phyloP scores from a whole-genome alignment of 768 basidiomycete species.

The Xerocomellus intermedius region DNA sequence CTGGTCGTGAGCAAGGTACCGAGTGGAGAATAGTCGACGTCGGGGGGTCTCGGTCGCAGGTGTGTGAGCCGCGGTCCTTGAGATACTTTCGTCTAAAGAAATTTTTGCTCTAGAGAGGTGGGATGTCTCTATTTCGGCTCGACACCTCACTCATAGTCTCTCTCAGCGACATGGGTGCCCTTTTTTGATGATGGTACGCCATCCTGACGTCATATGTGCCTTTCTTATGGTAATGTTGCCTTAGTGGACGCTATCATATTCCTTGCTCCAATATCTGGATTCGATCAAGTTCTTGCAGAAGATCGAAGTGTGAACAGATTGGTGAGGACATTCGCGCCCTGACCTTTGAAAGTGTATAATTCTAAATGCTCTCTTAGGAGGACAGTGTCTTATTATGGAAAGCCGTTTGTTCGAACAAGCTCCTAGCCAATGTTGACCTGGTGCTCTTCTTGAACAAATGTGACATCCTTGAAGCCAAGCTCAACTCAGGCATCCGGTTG shows the following conservation, averaged over 20 bases:
- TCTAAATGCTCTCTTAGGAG: conserved; percentile 43
- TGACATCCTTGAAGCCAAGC: conserved; percentile 68
- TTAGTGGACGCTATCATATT: conserved; percentile 52
- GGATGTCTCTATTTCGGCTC: conserved; percentile 17
- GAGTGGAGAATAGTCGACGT: conserved; percentile 58
- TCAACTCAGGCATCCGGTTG: conserved; percentile 60
- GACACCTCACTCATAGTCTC: conserved; percentile 10
- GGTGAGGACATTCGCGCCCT: conserved; percentile 27
- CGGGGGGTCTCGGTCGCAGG: conserved; percentile 52
- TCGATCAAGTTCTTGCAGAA: conserved; percentile 53
- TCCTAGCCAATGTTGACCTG: conserved; percentile 68
- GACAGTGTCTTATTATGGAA: conserved; percentile 79
- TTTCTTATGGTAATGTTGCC: neutral
- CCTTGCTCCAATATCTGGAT: conserved; percentile 57
- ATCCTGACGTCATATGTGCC: neutral
- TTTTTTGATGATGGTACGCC: conserved; percentile 51
- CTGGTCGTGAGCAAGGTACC: conserved; percentile 47
- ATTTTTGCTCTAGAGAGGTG: conserved; percentile 31
- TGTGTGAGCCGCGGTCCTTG: conserved; percentile 24
- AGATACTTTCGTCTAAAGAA: conserved; percentile 3
- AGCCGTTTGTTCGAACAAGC: conserved; percentile 65
- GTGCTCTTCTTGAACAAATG: conserved; percentile 84
- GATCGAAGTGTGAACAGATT: conserved; percentile 52
- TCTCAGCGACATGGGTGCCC: conserved; percentile 49
- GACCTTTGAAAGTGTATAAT: neutral